Evolutionary conservation across 2,329 filamentous ascomycete species (phyloP), one percentile per base, ranked within the genome.

Genomic region (Penicillium griseofulvum): DNA sequence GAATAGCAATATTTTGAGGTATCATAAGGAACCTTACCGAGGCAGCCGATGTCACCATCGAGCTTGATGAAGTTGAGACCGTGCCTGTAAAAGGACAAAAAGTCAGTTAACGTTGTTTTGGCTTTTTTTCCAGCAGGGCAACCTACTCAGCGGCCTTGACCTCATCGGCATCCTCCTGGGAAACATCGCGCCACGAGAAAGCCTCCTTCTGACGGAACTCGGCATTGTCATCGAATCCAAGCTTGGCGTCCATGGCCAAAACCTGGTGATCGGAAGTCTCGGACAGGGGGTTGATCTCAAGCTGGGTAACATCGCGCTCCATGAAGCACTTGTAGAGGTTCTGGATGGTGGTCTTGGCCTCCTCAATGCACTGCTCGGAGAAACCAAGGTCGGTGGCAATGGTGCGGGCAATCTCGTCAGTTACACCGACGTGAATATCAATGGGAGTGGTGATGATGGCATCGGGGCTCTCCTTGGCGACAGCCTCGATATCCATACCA

Each of bases 41-140:
- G 84, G 83, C 94, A 99, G 78, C 94, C 94, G 75, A 99, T 99
- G 75, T 99, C 94, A 75, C 94, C 94, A 74, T 97, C 94, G 59
- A 99, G 88, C 86, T 99, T 99, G 85, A 99, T 99, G 82, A 99
- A 99, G 87, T 99, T 99, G 66, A 99, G 86, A 70, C 91, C 91
- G 66, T 80, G 70, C 56, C 77, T 80, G 56, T 49, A 42, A 11
- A 37, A 29, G 55, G 19, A 4, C 24, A 56, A 2, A 1, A 44
- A 41, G 34, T 53, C 28, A 42, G 42, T 36, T 14, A 31, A 16
- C 17, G 11, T 28, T 34, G 28, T 11, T 24, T 24, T 7, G 17
- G 8, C 1, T 3, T 28, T 16, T 16, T 17, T 31, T 29, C 5
- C 22, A 11, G 11, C 19, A 42, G 29, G 26, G 28, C 34, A 36